Evolutionary conservation across 2,329 filamentous ascomycete species (phyloP), one percentile per base, ranked within the genome.

Genomic region (Diplodia corticola): DNA sequence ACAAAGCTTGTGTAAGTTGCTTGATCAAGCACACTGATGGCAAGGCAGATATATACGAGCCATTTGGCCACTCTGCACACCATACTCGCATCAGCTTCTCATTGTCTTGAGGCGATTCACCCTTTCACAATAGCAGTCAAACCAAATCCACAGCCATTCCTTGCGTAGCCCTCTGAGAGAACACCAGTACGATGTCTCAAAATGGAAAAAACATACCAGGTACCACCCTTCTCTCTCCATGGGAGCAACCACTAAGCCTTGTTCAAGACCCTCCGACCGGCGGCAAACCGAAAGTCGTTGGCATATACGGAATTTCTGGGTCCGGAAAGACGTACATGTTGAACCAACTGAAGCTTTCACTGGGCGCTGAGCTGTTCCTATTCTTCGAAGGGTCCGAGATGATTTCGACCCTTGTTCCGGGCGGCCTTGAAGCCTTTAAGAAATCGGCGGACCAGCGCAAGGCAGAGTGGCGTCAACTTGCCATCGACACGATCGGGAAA

Each of bases 341-440:
- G 15, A 70, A 77, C 0, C 54, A 80, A 9, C 70, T 88, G 5
- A 75, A 77, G 53, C 4, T 72, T 1, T 20, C 74, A 2, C 73
- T 84, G 1, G 72, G 68, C 2, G 17, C 75, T 13, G 64, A 74
- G 1, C 5, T 72, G 0, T 85, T 84, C 69, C 28, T 46, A 0
- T 85, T 85, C 69, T 83, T 79, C 54, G 85, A 89, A 68, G 85
- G 86, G 15, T 85, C 83, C 0, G 71, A 80, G 4, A 71, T 81
- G 20, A 83, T 89, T 69, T 73, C 64, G 3, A 68, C 69, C 0
- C 28, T 84, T 9, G 73, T 81, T 7, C 72, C 75, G 0, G 84
- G 83, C 4, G 84, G 84, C 0, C 78, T 88, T 0, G 69, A 75
- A 0, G 75, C 71, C 1, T 89, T 89, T 71, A 68, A 82, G 24